Percentiles rank a stretch among this genome's conserved stretches.
These are phyloP conservation scores for Xylaria multiplex DNA, from an alignment of 2,329 filamentous ascomycete genomes.

Conservation along the genomic window DNA sequence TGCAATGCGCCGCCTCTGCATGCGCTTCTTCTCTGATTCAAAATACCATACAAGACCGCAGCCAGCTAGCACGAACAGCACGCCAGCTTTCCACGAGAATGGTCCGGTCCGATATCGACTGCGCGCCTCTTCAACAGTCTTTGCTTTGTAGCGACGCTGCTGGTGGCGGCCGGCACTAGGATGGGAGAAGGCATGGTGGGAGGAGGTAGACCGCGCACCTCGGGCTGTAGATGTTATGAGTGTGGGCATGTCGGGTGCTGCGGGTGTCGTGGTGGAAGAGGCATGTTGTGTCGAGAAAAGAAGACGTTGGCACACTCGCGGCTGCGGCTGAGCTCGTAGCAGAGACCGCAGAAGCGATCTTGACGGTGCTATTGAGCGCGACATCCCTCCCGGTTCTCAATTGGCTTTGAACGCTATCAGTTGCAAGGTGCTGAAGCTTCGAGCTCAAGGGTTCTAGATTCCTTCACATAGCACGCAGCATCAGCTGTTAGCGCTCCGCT, in stretches of 20 bases:
- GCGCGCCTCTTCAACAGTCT: conserved; percentile 69
- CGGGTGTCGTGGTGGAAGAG: conserved; percentile 24
- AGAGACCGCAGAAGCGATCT: conserved; percentile 42
- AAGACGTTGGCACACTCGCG: conserved; percentile 30
- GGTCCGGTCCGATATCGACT: conserved; percentile 71
- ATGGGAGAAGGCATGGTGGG: conserved; percentile 1
- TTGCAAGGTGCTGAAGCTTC: conserved; percentile 12
- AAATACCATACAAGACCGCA: conserved; percentile 88
- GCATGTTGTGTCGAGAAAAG: conserved; percentile 32
- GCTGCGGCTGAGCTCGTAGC: conserved; percentile 17
- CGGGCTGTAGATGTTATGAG: conserved; percentile 19
- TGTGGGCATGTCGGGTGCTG: conserved; percentile 18
- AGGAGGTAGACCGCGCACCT: conserved; percentile 17
- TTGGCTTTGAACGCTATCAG: conserved; percentile 14
- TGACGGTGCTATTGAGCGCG: conserved; percentile 39
- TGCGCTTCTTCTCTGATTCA: conserved; percentile 88
- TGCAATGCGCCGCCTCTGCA: conserved; percentile 88
- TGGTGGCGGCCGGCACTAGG: conserved; percentile 26
- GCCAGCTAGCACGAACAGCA: conserved; percentile 84
- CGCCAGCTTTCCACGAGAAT: conserved; percentile 90
- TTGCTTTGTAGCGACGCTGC: conserved; percentile 56
- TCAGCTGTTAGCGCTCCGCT: conserved; percentile 14
- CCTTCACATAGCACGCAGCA: conserved; percentile 2
- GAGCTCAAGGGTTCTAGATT: conserved; percentile 7
- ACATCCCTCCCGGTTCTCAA: conserved; percentile 37